Conservation (phyloP, 352 stramenopile genomes). For the Salisapilia sapeloensis region DNA sequence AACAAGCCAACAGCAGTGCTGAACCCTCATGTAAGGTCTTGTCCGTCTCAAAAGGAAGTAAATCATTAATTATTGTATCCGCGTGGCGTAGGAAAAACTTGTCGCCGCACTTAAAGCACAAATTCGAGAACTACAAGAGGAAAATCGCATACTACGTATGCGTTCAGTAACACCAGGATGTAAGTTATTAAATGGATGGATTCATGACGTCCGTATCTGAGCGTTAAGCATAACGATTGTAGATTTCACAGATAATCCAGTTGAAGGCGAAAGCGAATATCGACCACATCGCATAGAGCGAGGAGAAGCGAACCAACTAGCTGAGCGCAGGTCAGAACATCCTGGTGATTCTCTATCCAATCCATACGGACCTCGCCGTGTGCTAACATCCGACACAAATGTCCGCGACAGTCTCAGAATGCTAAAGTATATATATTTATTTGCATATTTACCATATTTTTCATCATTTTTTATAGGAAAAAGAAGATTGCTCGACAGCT, state of each 20-base stretch:
- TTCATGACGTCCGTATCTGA: constrained; percentile 1
- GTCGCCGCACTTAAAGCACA: constrained; percentile 49
- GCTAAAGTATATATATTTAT: no score
- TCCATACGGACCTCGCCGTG: no score
- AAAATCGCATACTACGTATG: constrained; percentile 63
- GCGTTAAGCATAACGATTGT: background rate
- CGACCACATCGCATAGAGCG: constrained; percentile 35
- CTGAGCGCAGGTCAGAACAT: constrained; percentile 24
- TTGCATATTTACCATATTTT: no score
- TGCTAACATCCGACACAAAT: no score
- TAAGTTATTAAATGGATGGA: constrained; percentile 5
- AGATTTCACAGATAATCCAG: background rate
- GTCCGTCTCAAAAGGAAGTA: background rate
- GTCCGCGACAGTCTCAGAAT: no score
- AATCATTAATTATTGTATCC: background rate
- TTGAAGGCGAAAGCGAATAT: constrained; percentile 1
- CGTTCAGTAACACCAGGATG: constrained; percentile 42
- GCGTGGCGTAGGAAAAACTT: constrained; percentile 28
- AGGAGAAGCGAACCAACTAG: constrained; percentile 9
- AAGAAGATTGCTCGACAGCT: no score
- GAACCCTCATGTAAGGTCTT: constrained; percentile 26
- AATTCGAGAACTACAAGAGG: constrained; percentile 40
- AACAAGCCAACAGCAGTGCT: constrained; percentile 44
- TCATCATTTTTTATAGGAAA: no score
- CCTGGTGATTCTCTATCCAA: constrained; percentile 28